A percentile compares a stretch with the other conserved stretches of the same genome.
These are phyloP conservation scores for Plasmodium fragile DNA, from an alignment of 169 alveolate species.

Conservation along the genomic window DNA sequence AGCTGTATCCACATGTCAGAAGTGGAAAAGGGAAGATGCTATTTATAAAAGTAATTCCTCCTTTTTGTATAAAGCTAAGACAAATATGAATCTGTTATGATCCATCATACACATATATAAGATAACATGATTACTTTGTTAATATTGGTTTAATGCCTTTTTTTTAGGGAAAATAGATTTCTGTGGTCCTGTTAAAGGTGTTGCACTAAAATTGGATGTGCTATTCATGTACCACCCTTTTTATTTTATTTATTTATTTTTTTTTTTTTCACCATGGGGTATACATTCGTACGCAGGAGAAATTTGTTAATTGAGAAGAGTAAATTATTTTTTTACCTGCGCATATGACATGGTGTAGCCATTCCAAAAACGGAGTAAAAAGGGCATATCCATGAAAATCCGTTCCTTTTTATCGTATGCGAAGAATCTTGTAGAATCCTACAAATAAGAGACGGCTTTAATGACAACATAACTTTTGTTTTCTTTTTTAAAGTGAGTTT, in stretches of 20 bases:
- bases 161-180: not conserved
- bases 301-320: not conserved
- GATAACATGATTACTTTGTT: not conserved
- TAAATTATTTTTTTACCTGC: not conserved
- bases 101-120: not conserved
- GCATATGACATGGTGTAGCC: not conserved
- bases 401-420: not conserved
- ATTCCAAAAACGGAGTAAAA: not conserved
- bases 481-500: not conserved
- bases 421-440: not conserved
- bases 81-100: not conserved
- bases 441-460: not conserved
- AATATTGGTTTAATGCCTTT: not conserved
- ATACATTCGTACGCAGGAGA: not conserved
- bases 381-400: not conserved
- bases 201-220: not conserved
- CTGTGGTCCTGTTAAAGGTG: not conserved
- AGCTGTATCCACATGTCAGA: not conserved
- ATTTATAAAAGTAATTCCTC: not conserved
- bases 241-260: not conserved
- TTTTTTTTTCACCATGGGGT: not conserved
- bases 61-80: not conserved
- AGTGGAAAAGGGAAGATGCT: not conserved
- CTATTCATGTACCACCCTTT: not conserved
- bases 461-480: not conserved